A percentile compares a stretch with the other conserved stretches of the same genome.
Conservation (phyloP, 1,139 yeast genomes). For the Geotrichum fermentans region DNA sequence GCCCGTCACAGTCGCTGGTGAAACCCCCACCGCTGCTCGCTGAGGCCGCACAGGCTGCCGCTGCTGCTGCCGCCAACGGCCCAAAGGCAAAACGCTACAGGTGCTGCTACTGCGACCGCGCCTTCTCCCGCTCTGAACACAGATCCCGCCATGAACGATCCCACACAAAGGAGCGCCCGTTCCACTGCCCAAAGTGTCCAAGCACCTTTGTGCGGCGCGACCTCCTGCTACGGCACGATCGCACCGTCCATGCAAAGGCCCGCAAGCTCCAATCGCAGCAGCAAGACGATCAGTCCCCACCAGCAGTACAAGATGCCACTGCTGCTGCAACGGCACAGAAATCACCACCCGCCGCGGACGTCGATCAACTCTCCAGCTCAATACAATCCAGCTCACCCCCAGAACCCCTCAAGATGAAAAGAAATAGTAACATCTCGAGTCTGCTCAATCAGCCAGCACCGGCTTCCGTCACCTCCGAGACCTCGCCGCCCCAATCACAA, state of each 20-base stretch:
- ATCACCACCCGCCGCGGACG: too few relatives aligned
- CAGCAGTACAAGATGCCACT: not conserved
- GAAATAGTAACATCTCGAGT: not conserved
- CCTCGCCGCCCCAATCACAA: not conserved
- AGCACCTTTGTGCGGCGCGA: conserved; percentile 74
- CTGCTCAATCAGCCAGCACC: not conserved
- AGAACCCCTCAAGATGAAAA: too few relatives aligned
- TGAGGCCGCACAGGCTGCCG: not conserved
- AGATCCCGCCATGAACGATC: conserved; percentile 77
- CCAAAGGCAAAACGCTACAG: conserved; percentile 41
- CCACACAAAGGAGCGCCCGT: conserved; percentile 79
- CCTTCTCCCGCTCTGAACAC: conserved; percentile 77
- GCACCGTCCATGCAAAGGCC: conserved; percentile 57
- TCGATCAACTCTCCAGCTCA: too few relatives aligned
- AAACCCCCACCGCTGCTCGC: not conserved
- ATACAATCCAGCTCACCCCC: too few relatives aligned
- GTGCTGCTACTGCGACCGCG: conserved; percentile 75
- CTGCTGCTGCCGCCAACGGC: not conserved
- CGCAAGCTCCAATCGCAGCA: not conserved
- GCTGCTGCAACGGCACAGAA: conserved; percentile 2
- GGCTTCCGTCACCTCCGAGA: not conserved
- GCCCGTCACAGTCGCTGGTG: not conserved
- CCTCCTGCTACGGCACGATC: conserved; percentile 65
- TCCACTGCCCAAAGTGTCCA: conserved; percentile 65
- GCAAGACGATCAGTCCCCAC: not conserved